A percentile compares a stretch with the other conserved stretches of the same genome.
These are phyloP conservation scores for Mucor lusitanicus DNA, from an alignment of 371 early-diverging fungal species.

Conservation along the genomic window DNA sequence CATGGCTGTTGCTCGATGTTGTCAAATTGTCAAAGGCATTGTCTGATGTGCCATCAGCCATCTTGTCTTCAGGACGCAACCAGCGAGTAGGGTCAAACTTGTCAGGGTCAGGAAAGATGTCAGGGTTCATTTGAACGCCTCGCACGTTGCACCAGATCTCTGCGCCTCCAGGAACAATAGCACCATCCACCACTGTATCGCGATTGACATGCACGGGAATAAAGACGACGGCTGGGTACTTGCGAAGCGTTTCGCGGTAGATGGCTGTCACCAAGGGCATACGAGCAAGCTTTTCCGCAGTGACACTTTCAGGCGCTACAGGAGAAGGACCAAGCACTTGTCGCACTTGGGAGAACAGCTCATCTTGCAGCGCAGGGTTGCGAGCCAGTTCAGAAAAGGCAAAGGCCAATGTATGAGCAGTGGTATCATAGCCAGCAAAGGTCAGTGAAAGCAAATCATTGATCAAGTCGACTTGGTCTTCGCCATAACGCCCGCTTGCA, in stretches of 20 bases:
- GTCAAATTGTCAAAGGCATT: slow-evolving; percentile 22
- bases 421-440: slow-evolving; percentile 54
- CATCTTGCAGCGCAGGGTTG: slow-evolving; percentile 38
- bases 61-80: slow-evolving; percentile 23
- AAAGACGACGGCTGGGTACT: slow-evolving; percentile 52
- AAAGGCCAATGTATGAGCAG: slow-evolving; percentile 51
- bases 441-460: slow-evolving; percentile 46
- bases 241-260: slow-evolving; percentile 48
- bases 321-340: slow-evolving; percentile 45
- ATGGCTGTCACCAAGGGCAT: slow-evolving; percentile 50
- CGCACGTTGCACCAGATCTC: slow-evolving; percentile 55
- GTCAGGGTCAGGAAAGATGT: slow-evolving; percentile 43
- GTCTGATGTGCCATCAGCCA: not conserved
- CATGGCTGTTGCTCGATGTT: not conserved
- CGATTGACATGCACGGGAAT: slow-evolving; percentile 52
- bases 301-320: slow-evolving; percentile 33
- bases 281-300: slow-evolving; percentile 38
- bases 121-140: slow-evolving; percentile 51
- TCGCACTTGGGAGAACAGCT: slow-evolving; percentile 39
- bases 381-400: slow-evolving; percentile 48
- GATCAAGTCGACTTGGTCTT: slow-evolving; percentile 29
- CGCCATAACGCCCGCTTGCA: slow-evolving; percentile 38
- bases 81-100: slow-evolving; percentile 43
- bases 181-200: slow-evolving; percentile 40
- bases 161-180: slow-evolving; percentile 39